Evolutionary conservation across 345 rosid species (phyloP), one percentile per base, ranked within the genome.

Genomic region (Ceriops zippeliana): DNA sequence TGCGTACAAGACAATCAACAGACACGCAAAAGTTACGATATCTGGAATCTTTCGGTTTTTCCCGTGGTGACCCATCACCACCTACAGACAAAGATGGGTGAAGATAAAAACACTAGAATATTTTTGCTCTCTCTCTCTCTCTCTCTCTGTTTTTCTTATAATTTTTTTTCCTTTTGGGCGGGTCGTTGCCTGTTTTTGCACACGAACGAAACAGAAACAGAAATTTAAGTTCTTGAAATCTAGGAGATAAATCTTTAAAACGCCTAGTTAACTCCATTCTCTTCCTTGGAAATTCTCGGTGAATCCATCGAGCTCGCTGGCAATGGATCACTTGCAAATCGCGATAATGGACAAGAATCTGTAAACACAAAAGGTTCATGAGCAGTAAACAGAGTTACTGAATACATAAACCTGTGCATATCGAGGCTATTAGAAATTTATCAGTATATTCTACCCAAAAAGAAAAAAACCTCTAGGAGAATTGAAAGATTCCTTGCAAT

Each of bases 401-500:
- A 11, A 42, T 42, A 0, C 17, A 4, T 13, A 42, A 13, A 42
- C 3, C 49, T 13, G 19, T 42, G 49, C 49, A 13, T 42, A 42
- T 2, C 28, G 10, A 56, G 28, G 30, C 59, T 1, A 42, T 17
- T 24, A 37, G 2, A 30, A 8, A 21, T 52, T 61, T 35, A 19
- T 13, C 19, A 24, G 17, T 32, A 51, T n/a, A 13, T 4, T 26
- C 35, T 37, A 6, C 38, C 24, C 53, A 53, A n/a, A 61, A 7
- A 13, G 2, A 61, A 26, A 9, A 2, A 38, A 47, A 76, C 79
- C 79, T 61, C 69, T 62, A 2, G 72, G 58, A 51, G 78, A 71
- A 35, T 76, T 66, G 61, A 70, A 76, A 56, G 79, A 76, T 47
- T 63, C 67, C 75, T 76, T 76, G 75, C 79, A 76, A 62, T 76